Percentiles rank a stretch among this genome's conserved stretches.
Conservation (phyloP, 176 grass and related monocot genomes). For the Canna indica region DNA sequence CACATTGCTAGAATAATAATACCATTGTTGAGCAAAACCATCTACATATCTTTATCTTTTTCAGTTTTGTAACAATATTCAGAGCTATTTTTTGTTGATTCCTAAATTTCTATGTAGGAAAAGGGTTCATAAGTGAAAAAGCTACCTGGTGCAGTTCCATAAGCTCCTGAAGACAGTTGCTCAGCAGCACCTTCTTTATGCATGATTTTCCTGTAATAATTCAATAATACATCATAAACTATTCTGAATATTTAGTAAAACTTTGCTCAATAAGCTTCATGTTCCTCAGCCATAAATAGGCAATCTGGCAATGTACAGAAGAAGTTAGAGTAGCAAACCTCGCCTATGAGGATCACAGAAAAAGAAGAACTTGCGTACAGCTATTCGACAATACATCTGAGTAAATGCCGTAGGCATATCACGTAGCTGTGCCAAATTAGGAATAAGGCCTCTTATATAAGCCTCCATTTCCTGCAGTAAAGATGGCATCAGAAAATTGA, state of each 20-base stretch:
- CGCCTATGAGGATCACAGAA: constrained; percentile 94
- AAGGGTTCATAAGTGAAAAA: not conserved
- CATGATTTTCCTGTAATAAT: constrained; percentile 75
- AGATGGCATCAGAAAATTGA: not conserved
- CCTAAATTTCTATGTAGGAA: not conserved
- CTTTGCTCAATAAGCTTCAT: not conserved
- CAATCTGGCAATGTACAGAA: not conserved
- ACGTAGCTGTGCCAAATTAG: constrained; percentile 84
- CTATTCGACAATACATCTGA: constrained; percentile 99
- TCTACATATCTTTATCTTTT: not conserved
- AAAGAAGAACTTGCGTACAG: constrained; percentile 99
- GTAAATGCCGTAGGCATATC: constrained; percentile 90
- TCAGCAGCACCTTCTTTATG: constrained; percentile 97
- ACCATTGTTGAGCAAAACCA: not conserved
- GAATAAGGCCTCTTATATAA: constrained; percentile 98
- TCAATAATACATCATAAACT: not conserved
- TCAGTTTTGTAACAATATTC: not conserved
- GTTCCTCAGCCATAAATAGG: not conserved
- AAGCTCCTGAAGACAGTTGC: constrained; percentile 97
- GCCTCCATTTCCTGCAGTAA: constrained; percentile 96
- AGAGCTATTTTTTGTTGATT: not conserved
- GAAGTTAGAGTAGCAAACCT: constrained; percentile 28
- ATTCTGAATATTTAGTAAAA: not conserved
- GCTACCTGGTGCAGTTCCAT: constrained; percentile 97
- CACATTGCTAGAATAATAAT: not conserved